phyloP scores from a whole-genome alignment of 257 asterid genomes.

The Fraxinus americana region DNA sequence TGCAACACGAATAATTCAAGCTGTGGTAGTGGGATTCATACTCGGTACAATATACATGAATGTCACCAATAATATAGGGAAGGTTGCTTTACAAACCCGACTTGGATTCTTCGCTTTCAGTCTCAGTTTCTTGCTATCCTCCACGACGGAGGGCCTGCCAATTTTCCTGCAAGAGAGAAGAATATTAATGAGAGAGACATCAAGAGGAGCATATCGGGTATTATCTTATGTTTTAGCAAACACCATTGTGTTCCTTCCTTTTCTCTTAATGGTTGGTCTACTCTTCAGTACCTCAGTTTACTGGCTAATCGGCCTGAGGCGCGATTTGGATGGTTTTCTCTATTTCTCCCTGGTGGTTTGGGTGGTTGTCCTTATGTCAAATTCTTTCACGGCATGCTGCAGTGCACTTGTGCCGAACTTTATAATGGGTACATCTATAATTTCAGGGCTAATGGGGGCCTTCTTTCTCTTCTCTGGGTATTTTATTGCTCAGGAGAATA shows the following conservation, averaged over 20 bases:
- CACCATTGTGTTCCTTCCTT: conserved; percentile 72
- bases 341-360: conserved; percentile 71
- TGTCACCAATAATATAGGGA: conserved; percentile 40
- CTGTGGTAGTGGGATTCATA: conserved; percentile 58
- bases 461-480: conserved; percentile 92
- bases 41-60: conserved; percentile 79
- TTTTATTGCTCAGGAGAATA: conserved; percentile 56
- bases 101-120: conserved; percentile 84
- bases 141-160: conserved; percentile 82
- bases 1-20: conserved; percentile 57
- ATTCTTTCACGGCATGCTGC: conserved; percentile 77
- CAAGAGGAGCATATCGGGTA: conserved; percentile 78
- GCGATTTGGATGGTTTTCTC: conserved; percentile 55
- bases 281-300: conserved; percentile 67
- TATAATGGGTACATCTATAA: conserved; percentile 79
- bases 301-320: conserved; percentile 80
- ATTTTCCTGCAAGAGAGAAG: conserved; percentile 75
- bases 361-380: conserved; percentile 75
- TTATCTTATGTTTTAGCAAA: conserved; percentile 76
- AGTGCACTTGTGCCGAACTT: conserved; percentile 85
- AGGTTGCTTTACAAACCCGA: conserved; percentile 53
- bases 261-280: conserved; percentile 58
- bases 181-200: conserved; percentile 68
- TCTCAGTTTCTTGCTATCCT: conserved; percentile 71
- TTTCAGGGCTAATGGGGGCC: conserved; percentile 91